Evolutionary conservation across 306 rosid species (phyloP).

Genomic region (Castanea crenata): DNA sequence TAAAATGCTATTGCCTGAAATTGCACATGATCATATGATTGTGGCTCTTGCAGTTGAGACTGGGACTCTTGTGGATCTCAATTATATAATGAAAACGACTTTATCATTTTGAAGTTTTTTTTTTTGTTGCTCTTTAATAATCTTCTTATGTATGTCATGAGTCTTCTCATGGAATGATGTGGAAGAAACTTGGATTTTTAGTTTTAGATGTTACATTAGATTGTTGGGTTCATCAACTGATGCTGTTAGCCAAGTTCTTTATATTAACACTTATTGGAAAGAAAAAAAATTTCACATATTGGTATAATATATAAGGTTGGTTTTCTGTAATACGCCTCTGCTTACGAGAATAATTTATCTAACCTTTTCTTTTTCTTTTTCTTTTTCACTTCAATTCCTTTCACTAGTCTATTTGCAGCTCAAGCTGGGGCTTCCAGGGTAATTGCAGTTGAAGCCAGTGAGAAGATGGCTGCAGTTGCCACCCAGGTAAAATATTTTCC

Average conservation of each 20-base stretch:
- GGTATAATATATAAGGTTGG: background rate
- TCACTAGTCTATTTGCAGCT: constrained; percentile 78
- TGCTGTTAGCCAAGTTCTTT: background rate
- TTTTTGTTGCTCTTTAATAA: background rate
- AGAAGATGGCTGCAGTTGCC: constrained; percentile 93
- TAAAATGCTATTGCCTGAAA: background rate
- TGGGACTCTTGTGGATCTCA: background rate
- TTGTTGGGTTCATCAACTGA: background rate
- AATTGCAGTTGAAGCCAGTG: constrained; percentile 90
- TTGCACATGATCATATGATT: background rate
- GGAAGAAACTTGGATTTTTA: background rate
- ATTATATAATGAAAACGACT: background rate
- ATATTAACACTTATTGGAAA: background rate
- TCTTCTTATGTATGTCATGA: background rate
- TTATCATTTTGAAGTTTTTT: background rate
- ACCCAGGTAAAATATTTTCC: constrained; percentile 46
- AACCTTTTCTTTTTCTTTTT: constrained; percentile 18
- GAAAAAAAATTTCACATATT: background rate
- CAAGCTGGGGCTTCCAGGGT: constrained; percentile 86
- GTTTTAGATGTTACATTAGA: background rate
- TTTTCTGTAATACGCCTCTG: background rate
- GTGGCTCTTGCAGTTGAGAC: background rate
- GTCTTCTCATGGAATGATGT: no score
- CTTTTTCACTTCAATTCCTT: constrained; percentile 4
- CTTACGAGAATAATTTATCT: background rate